Evolutionary conservation across 2,329 filamentous ascomycete species (phyloP).

Genomic region (Dactylellina leptospora): DNA sequence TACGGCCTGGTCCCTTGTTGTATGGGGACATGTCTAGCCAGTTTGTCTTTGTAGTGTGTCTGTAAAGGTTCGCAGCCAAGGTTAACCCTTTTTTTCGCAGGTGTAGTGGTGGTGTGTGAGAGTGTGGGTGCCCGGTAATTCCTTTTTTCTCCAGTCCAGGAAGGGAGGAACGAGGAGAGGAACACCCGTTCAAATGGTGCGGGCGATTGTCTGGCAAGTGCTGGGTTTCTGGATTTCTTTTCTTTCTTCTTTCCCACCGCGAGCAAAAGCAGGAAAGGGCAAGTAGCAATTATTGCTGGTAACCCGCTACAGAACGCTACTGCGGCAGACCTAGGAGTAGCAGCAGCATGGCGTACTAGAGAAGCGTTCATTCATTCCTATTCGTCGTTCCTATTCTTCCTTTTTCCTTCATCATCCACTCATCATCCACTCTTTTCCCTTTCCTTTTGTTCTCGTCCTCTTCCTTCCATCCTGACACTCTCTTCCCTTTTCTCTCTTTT

Average conservation of each 20-base stretch:
- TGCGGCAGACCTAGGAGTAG: slow-evolving; percentile 39
- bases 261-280: slow-evolving; percentile 38
- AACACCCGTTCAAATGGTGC: slow-evolving; percentile 45
- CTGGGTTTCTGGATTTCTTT: slow-evolving; percentile 29
- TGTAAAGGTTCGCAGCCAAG: slow-evolving; percentile 32
- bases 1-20: slow-evolving; percentile 47
- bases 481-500: slow-evolving; percentile 51
- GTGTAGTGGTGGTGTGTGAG: neutral
- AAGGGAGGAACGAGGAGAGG: slow-evolving; percentile 50
- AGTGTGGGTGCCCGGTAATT: slow-evolving; percentile 49
- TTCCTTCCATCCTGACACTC: slow-evolving; percentile 45
- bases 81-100: slow-evolving; percentile 22
- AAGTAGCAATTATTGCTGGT: slow-evolving; percentile 26
- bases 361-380: slow-evolving; percentile 52
- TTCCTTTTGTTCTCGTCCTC: slow-evolving; percentile 53
- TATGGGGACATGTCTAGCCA: slow-evolving; percentile 47
- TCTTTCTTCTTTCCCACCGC: slow-evolving; percentile 10
- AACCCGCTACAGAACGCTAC: slow-evolving; percentile 46
- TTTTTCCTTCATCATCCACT: slow-evolving; percentile 55
- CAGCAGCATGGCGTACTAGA: slow-evolving; percentile 37
- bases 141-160: slow-evolving; percentile 38
- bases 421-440: slow-evolving; percentile 53
- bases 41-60: neutral
- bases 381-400: slow-evolving; percentile 54
- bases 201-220: slow-evolving; percentile 51